Conservation (phyloP, 2,329 filamentous ascomycete species). For the Talaromyces sp. region DNA sequence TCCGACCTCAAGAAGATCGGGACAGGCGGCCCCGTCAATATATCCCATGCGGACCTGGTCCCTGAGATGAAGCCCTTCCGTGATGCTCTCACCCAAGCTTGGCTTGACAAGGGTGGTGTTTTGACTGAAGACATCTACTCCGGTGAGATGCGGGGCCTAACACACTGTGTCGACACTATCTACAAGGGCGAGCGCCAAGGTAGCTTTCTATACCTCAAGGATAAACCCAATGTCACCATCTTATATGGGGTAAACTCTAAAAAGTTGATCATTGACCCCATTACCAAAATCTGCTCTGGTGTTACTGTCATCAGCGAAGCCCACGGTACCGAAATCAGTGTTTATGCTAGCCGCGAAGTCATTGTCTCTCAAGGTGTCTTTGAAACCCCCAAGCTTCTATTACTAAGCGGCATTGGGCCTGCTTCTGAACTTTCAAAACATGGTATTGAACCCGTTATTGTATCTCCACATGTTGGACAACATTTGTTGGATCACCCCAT, state of each 20-base stretch:
- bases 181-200: conserved; percentile 54
- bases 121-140: conserved; percentile 55
- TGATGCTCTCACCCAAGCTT: conserved; percentile 45
- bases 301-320: conserved; percentile 45
- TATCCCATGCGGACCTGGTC: conserved; percentile 48
- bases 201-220: conserved; percentile 50
- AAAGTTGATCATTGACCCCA: conserved; percentile 49
- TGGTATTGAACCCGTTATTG: not conserved
- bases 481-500: conserved; percentile 49
- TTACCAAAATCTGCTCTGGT: conserved; percentile 38
- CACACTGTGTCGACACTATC: conserved; percentile 53
- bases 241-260: conserved; percentile 50
- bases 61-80: conserved; percentile 52
- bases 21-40: conserved; percentile 45
- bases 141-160: conserved; percentile 53
- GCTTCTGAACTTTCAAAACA: conserved; percentile 27
- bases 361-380: conserved; percentile 45
- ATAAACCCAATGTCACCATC: conserved; percentile 55
- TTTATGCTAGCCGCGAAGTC: conserved; percentile 40
- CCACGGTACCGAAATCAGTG: conserved; percentile 30
- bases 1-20: conserved; percentile 51
- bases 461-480: conserved; percentile 27
- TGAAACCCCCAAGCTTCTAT: conserved; percentile 41
- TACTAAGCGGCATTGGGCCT: conserved; percentile 33
- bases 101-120: conserved; percentile 51